phyloP scores from a whole-genome alignment of 768 basidiomycete species.

The Agrocybe chaxingu region DNA sequence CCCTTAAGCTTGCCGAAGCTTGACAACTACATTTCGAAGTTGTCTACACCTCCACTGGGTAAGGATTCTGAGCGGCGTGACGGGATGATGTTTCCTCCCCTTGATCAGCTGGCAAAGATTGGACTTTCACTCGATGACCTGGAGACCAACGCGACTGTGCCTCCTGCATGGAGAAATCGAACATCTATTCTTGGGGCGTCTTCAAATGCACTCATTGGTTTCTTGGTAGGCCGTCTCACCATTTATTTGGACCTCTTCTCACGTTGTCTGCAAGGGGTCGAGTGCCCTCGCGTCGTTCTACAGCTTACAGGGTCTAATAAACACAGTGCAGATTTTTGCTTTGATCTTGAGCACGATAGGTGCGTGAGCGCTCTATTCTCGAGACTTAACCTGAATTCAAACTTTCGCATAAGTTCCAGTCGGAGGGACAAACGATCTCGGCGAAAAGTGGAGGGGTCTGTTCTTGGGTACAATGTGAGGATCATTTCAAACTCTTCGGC shows the following conservation, averaged over 20 bases:
- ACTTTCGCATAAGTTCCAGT: slow-evolving; percentile 32
- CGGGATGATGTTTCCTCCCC: slow-evolving; percentile 55
- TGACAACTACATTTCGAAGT: slow-evolving; percentile 50
- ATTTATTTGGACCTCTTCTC: background rate
- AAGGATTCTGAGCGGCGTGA: slow-evolving; percentile 15
- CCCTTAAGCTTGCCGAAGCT: slow-evolving; percentile 61
- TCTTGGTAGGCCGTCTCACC: slow-evolving; percentile 42
- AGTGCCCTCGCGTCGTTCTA: slow-evolving; percentile 67
- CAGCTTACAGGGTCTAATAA: slow-evolving; percentile 65
- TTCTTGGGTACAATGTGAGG: slow-evolving; percentile 69
- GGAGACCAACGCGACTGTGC: slow-evolving; percentile 47
- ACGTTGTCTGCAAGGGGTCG: slow-evolving; percentile 47
- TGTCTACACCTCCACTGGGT: slow-evolving; percentile 43
- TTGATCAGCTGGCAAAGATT: slow-evolving; percentile 49
- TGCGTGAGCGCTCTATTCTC: slow-evolving; percentile 20
- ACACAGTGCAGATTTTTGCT: slow-evolving; percentile 71
- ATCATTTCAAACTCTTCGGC: background rate
- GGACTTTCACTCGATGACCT: slow-evolving; percentile 55
- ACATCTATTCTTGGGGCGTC: slow-evolving; percentile 46
- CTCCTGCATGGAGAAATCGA: slow-evolving; percentile 55
- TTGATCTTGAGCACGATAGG: slow-evolving; percentile 66
- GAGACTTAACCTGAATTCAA: background rate
- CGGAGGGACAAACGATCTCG: slow-evolving; percentile 28
- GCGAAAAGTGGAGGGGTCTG: slow-evolving; percentile 52
- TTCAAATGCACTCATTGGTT: slow-evolving; percentile 46